phyloP scores from a whole-genome alignment of 768 basidiomycete species.

The Bullera alba region DNA sequence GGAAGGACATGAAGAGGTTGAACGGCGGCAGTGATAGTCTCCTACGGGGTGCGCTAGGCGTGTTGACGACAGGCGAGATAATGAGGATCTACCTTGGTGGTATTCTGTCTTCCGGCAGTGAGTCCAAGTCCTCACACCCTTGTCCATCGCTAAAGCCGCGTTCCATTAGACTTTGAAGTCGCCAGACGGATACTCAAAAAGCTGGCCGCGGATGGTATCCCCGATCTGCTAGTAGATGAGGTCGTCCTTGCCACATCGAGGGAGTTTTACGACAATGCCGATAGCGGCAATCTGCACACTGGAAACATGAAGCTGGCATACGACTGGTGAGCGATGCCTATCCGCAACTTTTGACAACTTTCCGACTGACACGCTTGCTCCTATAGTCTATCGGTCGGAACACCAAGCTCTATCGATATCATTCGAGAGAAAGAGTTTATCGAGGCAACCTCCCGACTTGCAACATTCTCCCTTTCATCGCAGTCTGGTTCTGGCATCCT shows the following conservation, averaged over 20 bases:
- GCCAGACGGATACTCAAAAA: constrained; percentile 57
- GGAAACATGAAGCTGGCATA: constrained; percentile 97
- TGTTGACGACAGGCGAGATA: constrained; percentile 64
- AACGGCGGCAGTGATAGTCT: constrained; percentile 57
- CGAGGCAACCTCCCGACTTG: constrained; percentile 89
- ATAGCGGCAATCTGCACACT: constrained; percentile 78
- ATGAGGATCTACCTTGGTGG: constrained; percentile 78
- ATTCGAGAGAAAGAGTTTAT: constrained; percentile 79
- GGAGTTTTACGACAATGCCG: constrained; percentile 93
- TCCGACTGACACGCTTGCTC: neutral
- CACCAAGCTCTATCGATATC: constrained; percentile 58
- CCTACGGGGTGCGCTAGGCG: constrained; percentile 70
- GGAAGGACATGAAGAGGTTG: constrained; percentile 85
- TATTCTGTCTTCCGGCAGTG: constrained; percentile 76
- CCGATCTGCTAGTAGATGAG: constrained; percentile 57
- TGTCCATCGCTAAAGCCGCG: neutral
- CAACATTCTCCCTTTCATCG: constrained; percentile 76
- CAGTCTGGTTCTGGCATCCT: constrained; percentile 59
- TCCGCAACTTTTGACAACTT: neutral
- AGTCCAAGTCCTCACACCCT: constrained; percentile 47
- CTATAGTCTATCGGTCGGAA: constrained; percentile 63
- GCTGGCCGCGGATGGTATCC: constrained; percentile 49
- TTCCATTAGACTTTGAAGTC: constrained; percentile 32
- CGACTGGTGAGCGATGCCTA: constrained; percentile 64
- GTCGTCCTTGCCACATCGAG: constrained; percentile 72